Conservation (phyloP, 352 stramenopile genomes). For the Globisporangium apiculatum region DNA sequence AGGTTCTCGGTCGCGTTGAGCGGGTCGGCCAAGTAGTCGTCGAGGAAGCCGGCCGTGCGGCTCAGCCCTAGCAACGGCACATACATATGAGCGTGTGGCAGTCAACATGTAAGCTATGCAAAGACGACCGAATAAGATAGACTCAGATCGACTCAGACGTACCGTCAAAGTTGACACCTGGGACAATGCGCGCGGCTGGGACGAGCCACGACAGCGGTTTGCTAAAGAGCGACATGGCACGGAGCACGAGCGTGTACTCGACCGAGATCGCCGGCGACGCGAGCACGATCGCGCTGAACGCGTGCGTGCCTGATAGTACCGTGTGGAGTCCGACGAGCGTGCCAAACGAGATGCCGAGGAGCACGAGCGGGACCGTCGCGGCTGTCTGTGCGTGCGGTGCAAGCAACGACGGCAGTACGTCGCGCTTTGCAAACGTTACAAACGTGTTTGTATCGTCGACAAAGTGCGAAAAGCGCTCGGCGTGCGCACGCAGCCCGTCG, state of each 20-base stretch:
- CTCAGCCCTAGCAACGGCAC: slow-evolving; percentile 15
- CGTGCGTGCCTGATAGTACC: slow-evolving; percentile 34
- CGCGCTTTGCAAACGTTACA: slow-evolving; percentile 29
- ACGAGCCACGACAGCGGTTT: slow-evolving; percentile 35
- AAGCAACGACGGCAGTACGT: slow-evolving; percentile 30
- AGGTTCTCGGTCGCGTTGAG: slow-evolving; percentile 45
- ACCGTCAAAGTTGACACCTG: slow-evolving; percentile 48
- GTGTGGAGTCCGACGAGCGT: slow-evolving; percentile 53
- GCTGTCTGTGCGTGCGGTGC: slow-evolving; percentile 10
- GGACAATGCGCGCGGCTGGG: slow-evolving; percentile 36
- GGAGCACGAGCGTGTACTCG: slow-evolving; percentile 42
- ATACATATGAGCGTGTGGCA: too few species aligned
- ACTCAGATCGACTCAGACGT: slow-evolving; percentile 6
- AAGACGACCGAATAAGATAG: slow-evolving; percentile 2
- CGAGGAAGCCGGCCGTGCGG: slow-evolving; percentile 30
- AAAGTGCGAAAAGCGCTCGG: slow-evolving; percentile 50
- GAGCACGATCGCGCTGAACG: slow-evolving; percentile 41
- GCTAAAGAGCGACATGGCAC: slow-evolving; percentile 28
- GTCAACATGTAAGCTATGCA: too few species aligned
- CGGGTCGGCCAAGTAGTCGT: slow-evolving; percentile 46
- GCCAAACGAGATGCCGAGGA: slow-evolving; percentile 69
- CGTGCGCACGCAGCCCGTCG: slow-evolving; percentile 27
- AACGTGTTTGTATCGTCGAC: slow-evolving; percentile 70
- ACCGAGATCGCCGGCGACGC: slow-evolving; percentile 53
- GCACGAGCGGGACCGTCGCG: slow-evolving; percentile 20